Base-by-base conservation (phyloP, 768 basidiomycete species). In the Rhizopogon rudus region DNA sequence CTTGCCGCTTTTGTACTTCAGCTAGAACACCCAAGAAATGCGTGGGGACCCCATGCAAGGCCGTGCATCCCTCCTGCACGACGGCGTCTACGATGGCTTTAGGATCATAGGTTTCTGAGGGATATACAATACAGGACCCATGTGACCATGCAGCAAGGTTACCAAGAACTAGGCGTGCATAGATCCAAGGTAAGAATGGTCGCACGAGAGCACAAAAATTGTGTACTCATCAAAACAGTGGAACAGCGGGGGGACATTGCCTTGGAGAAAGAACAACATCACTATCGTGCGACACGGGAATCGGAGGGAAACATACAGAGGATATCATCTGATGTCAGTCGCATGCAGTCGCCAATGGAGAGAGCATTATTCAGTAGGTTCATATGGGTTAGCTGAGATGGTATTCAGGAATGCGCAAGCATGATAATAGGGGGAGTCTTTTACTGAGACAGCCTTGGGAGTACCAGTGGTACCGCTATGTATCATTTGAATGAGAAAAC, bases 191-290 rank as follows among this genome's bases (percentile, higher is more conserved):
- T 25, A 60, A 63, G 56, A 63, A 53, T n/a, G 7, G 33, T 31
- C 35, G 13, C 57, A 17, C 62, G 58, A 53, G 40, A 12, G 28
- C 40, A 52, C n/a, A 33, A 14, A 22, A 28, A 29, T 33, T 39
- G 40, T 6, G 40, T 35, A 88, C 88, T 86, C 72, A 89, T 91
- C 91, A 80, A 92, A 92, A 65, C 91, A 93, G 66, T 93, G 91
- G 66, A 92, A 93, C 1, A 92, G 70, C 0, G 91, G 91, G 2
- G 91, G 91, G 1, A 84, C 84, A 58, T 93, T 92, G 76, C 88
- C 88, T 91, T 45, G 17, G 43, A 40, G 42, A 13, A 39, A 52
- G 9, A 65, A 51, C 41, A 13, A 41, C 59, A 40, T 57, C 39
- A 5, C 9, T 45, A 22, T 10, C 7, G 22, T 4, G 16, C 17